Evolutionary conservation across 371 early-diverging fungal genomes (phyloP).

Genomic region (Syncephalastrum sp.): DNA sequence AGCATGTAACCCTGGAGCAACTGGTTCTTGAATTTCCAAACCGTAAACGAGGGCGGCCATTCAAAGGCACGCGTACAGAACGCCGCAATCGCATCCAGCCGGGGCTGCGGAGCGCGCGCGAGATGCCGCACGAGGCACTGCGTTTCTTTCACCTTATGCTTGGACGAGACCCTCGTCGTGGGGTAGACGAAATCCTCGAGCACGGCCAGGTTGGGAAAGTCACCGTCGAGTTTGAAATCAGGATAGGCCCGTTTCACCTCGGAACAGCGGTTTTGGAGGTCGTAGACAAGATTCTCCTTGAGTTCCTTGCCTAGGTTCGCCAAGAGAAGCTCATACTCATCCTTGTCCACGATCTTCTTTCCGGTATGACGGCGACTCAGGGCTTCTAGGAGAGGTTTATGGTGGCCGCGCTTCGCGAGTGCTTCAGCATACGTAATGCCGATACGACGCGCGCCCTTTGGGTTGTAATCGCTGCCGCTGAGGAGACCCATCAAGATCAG

Average conservation of each 20-base stretch:
- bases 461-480: slow-evolving; percentile 36
- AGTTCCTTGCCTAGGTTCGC: not conserved
- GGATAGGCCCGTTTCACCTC: too few species aligned
- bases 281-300: not conserved
- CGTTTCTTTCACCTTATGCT: not conserved
- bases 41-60: too few species aligned
- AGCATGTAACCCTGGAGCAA: too few species aligned
- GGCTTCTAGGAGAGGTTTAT: slow-evolving; percentile 19
- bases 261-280: not conserved
- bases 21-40: too few species aligned
- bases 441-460: slow-evolving; percentile 23
- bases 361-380: slow-evolving; percentile 7
- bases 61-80: not conserved
- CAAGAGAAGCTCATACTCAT: not conserved
- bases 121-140: not conserved
- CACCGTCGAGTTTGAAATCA: not conserved
- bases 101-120: not conserved
- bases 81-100: not conserved
- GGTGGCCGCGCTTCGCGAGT: slow-evolving; percentile 24
- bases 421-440: slow-evolving; percentile 31
- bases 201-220: slow-evolving; percentile 6
- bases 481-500: slow-evolving; percentile 42
- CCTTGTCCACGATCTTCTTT: not conserved
- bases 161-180: not conserved
- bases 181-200: slow-evolving; percentile 4